Percentiles rank a stretch among this genome's conserved stretches.
These are phyloP conservation scores for Botrytis paeoniae DNA, from an alignment of 2,329 filamentous ascomycete genomes.

Conservation along the genomic window DNA sequence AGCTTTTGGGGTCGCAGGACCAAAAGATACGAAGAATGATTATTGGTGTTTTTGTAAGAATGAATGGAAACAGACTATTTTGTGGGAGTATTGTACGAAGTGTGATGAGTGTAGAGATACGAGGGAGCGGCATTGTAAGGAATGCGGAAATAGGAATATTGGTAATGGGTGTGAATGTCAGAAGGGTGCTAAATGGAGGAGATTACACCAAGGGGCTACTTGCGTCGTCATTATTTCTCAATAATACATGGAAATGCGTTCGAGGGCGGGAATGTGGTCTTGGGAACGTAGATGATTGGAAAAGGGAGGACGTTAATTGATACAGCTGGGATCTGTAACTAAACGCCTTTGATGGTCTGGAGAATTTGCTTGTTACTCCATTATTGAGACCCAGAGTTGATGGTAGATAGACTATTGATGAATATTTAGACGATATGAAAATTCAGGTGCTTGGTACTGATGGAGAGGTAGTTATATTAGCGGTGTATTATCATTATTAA, in stretches of 20 bases:
- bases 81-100: neutral
- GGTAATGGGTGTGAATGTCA: neutral
- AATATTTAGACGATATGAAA: neutral
- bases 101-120: slow-evolving; percentile 7
- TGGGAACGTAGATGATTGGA: neutral
- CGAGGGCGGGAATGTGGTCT: neutral
- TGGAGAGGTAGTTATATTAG: neutral
- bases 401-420: neutral
- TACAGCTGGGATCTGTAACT: neutral
- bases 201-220: neutral
- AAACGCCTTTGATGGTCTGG: neutral
- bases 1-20: neutral
- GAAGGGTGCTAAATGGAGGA: neutral
- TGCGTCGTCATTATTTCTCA: neutral
- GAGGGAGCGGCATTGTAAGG: neutral
- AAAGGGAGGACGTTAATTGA: neutral
- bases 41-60: slow-evolving; percentile 15
- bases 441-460: neutral
- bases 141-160: neutral
- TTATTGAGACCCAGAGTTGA: neutral
- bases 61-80: neutral
- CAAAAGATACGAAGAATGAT: neutral
- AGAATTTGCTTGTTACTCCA: neutral
- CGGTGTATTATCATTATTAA: neutral
- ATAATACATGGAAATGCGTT: neutral